These are phyloP conservation scores for Phialophora chinensis DNA, from an alignment of 2,329 filamentous ascomycete genomes.

Conservation along the genomic window DNA sequence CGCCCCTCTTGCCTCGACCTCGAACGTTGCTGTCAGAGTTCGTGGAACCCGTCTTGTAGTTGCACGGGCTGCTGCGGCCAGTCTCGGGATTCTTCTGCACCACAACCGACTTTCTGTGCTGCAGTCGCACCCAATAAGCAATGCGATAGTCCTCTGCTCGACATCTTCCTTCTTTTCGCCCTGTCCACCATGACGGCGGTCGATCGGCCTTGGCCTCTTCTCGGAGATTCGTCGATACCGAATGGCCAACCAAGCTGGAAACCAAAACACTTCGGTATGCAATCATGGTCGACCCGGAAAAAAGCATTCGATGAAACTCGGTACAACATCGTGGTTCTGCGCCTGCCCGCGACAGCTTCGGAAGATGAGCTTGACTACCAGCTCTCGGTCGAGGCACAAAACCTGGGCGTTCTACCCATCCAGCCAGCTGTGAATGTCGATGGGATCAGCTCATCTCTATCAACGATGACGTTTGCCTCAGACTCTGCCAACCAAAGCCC, in stretches of 20 bases:
- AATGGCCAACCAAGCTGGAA: slow-evolving; percentile 24
- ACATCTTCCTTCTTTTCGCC: slow-evolving; percentile 12
- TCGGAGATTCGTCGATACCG: slow-evolving; percentile 16
- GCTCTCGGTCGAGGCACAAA: slow-evolving; percentile 47
- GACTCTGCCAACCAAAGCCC: slow-evolving; percentile 34
- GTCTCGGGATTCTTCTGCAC: not conserved
- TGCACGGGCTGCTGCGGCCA: slow-evolving; percentile 21
- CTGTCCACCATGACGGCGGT: slow-evolving; percentile 29
- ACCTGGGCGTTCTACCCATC: slow-evolving; percentile 48
- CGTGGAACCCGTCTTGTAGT: slow-evolving; percentile 17
- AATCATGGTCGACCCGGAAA: slow-evolving; percentile 22
- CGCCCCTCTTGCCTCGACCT: not conserved
- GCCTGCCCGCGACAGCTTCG: slow-evolving; percentile 43
- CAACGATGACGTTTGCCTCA: slow-evolving; percentile 37
- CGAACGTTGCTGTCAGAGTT: slow-evolving; percentile 8
- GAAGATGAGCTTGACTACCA: slow-evolving; percentile 48
- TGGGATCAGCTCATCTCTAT: slow-evolving; percentile 43
- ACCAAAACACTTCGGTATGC: slow-evolving; percentile 25
- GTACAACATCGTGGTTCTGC: slow-evolving; percentile 49
- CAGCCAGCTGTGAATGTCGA: slow-evolving; percentile 46
- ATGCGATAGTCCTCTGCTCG: slow-evolving; percentile 26
- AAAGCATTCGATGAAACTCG: slow-evolving; percentile 45
- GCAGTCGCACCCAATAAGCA: slow-evolving; percentile 22
- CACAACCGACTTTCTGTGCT: not conserved
- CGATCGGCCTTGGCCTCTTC: slow-evolving; percentile 26